phyloP scores from a whole-genome alignment of 208 protist species.

The Spongospora subterranea region DNA sequence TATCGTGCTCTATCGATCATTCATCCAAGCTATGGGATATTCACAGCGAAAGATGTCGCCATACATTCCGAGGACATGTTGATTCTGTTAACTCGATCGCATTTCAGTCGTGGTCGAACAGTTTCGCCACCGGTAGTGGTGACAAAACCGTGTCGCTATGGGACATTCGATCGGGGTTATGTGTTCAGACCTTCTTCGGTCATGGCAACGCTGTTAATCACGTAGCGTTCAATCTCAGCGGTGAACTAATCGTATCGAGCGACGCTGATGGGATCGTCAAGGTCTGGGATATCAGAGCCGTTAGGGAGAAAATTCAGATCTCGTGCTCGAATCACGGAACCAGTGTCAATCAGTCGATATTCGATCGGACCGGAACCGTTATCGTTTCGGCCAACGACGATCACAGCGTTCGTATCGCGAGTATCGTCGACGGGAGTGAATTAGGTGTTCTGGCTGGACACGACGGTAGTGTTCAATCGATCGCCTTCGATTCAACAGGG shows the following conservation, averaged over 20 bases:
- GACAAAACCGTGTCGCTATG: conserved; percentile 95
- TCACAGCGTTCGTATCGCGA: conserved; percentile 10
- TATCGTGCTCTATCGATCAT: conserved; percentile 86
- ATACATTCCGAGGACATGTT: conserved; percentile 91
- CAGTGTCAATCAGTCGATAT: conserved; percentile 27
- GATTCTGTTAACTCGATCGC: conserved; percentile 88
- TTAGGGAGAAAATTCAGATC: conserved; percentile 54
- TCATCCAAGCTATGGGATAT: conserved; percentile 91
- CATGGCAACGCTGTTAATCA: conserved; percentile 86
- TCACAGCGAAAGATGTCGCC: conserved; percentile 80
- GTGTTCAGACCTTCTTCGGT: conserved; percentile 91
- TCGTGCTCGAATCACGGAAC: neutral
- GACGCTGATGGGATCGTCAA: conserved; percentile 90
- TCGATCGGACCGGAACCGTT: conserved; percentile 56
- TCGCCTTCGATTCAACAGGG: conserved; percentile 60
- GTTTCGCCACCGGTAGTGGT: conserved; percentile 86
- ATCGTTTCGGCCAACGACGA: conserved; percentile 61
- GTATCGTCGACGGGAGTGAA: conserved; percentile 1
- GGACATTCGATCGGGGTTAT: conserved; percentile 89
- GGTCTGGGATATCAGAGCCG: conserved; percentile 75
- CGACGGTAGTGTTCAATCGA: conserved; percentile 64
- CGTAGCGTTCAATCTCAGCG: conserved; percentile 75
- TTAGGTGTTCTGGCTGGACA: conserved; percentile 65
- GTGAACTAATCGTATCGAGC: conserved; percentile 82
- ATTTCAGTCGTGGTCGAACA: conserved; percentile 91